Evolutionary conservation across 208 protist species (phyloP).

Genomic region (Acanthamoeba castellanii): DNA sequence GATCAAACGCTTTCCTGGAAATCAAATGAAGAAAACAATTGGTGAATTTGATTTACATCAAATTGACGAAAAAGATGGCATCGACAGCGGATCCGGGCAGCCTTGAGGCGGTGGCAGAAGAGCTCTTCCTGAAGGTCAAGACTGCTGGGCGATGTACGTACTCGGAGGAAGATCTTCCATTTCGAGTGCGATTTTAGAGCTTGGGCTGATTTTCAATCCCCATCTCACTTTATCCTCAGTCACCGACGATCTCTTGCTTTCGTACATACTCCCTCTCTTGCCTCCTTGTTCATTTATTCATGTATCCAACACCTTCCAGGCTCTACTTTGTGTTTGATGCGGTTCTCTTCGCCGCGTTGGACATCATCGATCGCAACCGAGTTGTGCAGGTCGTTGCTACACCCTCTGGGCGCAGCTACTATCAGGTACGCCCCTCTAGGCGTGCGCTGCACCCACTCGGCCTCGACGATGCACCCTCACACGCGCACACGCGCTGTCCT

Average conservation of each 20-base stretch:
- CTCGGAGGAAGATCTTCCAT: not conserved
- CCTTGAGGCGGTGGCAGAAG: constrained; percentile 30
- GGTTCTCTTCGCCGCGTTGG: constrained; percentile 60
- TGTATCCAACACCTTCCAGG: not conserved
- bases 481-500: not conserved
- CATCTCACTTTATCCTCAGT: not conserved
- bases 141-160: constrained; percentile 61
- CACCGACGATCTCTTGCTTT: constrained; percentile 39
- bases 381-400: constrained; percentile 69
- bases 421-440: not conserved
- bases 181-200: not conserved
- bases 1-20: too few relatives aligned
- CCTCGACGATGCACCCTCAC: too few relatives aligned
- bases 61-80: too few relatives aligned
- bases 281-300: not conserved
- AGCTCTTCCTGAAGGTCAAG: constrained; percentile 59
- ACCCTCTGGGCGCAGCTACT: constrained; percentile 57
- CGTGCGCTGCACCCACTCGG: not conserved
- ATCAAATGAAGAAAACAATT: too few relatives aligned
- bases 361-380: constrained; percentile 72
- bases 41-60: too few relatives aligned
- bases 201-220: not conserved
- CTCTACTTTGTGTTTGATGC: constrained; percentile 69
- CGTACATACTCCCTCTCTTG: not conserved
- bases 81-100: not conserved